A percentile compares a stretch with the other conserved stretches of the same genome.
phyloP scores from a whole-genome alignment of 169 alveolate species.

The Theileria orientalis region DNA sequence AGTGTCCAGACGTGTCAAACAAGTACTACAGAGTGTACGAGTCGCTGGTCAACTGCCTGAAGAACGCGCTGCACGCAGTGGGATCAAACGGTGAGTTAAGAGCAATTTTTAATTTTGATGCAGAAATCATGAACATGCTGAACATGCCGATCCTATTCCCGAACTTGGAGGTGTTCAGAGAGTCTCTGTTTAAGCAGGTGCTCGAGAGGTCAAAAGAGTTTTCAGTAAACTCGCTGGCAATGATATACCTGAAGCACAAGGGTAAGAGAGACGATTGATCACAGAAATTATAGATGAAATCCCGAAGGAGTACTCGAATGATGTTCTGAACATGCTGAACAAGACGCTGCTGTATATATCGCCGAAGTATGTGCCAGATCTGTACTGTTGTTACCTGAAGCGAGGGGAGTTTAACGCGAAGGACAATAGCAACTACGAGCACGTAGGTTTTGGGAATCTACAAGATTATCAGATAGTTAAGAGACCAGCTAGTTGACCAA shows the following conservation, averaged over 20 bases:
- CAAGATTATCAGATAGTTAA: neutral
- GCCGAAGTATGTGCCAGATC: constrained; percentile 28
- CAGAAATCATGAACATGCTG: constrained; percentile 4
- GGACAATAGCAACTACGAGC: constrained; percentile 14
- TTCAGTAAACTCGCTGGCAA: constrained; percentile 13
- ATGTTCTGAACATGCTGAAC: neutral
- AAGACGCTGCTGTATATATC: neutral
- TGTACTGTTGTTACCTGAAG: constrained; percentile 36
- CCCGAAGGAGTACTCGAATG: constrained; percentile 2
- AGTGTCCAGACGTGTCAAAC: neutral
- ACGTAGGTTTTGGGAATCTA: constrained; percentile 6
- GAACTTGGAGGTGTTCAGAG: neutral
- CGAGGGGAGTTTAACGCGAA: neutral
- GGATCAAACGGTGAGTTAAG: neutral
- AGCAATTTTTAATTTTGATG: neutral
- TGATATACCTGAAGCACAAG: neutral
- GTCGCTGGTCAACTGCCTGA: neutral
- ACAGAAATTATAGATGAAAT: constrained; percentile 12
- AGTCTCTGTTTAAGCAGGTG: neutral
- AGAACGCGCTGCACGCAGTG: neutral
- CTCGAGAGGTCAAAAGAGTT: constrained; percentile 2
- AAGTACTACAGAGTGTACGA: constrained; percentile 15
- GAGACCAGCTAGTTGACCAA: neutral
- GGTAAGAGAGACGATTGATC: neutral
- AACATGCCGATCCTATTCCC: neutral